Evolutionary conservation across 768 basidiomycete species (phyloP).

Genomic region (Boletales sp.): DNA sequence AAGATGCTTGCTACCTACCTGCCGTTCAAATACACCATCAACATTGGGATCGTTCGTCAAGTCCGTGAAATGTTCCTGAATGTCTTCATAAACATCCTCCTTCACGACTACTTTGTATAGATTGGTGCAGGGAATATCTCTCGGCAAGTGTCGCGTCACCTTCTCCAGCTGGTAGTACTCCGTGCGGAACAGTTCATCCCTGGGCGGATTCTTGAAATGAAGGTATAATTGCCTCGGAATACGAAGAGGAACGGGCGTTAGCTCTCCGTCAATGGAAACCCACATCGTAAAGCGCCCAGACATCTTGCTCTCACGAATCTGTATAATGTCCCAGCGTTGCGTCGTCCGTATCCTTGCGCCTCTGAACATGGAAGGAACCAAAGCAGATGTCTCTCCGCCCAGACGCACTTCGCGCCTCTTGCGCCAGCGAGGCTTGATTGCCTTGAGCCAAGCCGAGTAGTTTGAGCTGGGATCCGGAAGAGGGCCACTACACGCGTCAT

Average conservation of each 20-base stretch:
- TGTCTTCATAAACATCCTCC: constrained; percentile 80
- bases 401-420: constrained; percentile 47
- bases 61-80: constrained; percentile 88
- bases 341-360: constrained; percentile 54
- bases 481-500: constrained; percentile 24
- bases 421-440: constrained; percentile 78
- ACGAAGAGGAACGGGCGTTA: constrained; percentile 77
- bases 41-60: constrained; percentile 92
- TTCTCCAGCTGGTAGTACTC: constrained; percentile 70
- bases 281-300: constrained; percentile 86
- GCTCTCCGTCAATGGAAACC: constrained; percentile 77
- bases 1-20: constrained; percentile 46
- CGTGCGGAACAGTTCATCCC: constrained; percentile 62
- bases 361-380: constrained; percentile 74
- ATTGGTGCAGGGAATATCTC: constrained; percentile 71
- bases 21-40: constrained; percentile 91
- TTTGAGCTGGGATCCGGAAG: constrained; percentile 61
- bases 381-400: constrained; percentile 38
- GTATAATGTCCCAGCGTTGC: constrained; percentile 88
- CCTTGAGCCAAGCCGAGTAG: constrained; percentile 77
- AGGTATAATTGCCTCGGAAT: constrained; percentile 93
- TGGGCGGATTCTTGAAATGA: constrained; percentile 72
- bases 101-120: constrained; percentile 81
- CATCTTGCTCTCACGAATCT: constrained; percentile 73
- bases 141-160: constrained; percentile 74